A percentile compares a stretch with the other conserved stretches of the same genome.
These are phyloP conservation scores for Oryza nivara DNA, from an alignment of 176 grass and related monocot species.

Conservation along the genomic window DNA sequence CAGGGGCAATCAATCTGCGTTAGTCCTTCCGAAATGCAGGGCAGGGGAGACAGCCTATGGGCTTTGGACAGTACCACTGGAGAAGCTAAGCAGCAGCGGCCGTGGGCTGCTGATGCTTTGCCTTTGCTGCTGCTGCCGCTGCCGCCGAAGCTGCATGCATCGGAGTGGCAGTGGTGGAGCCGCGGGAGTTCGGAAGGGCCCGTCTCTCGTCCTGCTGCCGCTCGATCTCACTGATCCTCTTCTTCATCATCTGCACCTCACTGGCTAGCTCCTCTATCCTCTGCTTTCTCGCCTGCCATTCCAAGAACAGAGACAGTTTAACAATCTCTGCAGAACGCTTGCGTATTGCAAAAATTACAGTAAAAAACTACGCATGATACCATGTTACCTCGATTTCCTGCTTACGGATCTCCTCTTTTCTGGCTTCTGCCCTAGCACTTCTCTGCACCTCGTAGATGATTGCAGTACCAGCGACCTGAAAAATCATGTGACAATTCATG, in stretches of 20 bases:
- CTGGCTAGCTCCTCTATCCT: constrained; percentile 55
- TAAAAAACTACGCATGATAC: background rate
- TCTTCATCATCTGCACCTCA: constrained; percentile 57
- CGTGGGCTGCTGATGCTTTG: constrained; percentile 21
- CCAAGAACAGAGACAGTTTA: background rate
- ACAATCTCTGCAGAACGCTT: background rate
- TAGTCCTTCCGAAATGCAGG: constrained; percentile 11
- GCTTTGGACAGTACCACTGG: constrained; percentile 1
- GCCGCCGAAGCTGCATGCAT: background rate
- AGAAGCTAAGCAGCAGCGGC: constrained; percentile 34
- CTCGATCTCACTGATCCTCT: constrained; percentile 72
- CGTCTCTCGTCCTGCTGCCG: constrained; percentile 38
- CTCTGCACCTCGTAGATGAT: constrained; percentile 95
- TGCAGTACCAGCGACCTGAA: constrained; percentile 71
- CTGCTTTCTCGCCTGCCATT: constrained; percentile 68
- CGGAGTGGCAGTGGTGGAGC: constrained; percentile 31
- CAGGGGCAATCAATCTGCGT: constrained; percentile 24
- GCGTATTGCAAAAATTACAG: background rate
- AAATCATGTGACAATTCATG: constrained; percentile 8
- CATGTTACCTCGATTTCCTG: constrained; percentile 73
- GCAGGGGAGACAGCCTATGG: constrained; percentile 1
- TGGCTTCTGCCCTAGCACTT: constrained; percentile 92
- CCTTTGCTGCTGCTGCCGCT: constrained; percentile 20
- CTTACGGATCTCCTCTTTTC: constrained; percentile 75
- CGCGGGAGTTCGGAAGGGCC: constrained; percentile 39